These are phyloP conservation scores for Psilocybe tampanensis DNA, from an alignment of 768 basidiomycete genomes.

Conservation along the genomic window DNA sequence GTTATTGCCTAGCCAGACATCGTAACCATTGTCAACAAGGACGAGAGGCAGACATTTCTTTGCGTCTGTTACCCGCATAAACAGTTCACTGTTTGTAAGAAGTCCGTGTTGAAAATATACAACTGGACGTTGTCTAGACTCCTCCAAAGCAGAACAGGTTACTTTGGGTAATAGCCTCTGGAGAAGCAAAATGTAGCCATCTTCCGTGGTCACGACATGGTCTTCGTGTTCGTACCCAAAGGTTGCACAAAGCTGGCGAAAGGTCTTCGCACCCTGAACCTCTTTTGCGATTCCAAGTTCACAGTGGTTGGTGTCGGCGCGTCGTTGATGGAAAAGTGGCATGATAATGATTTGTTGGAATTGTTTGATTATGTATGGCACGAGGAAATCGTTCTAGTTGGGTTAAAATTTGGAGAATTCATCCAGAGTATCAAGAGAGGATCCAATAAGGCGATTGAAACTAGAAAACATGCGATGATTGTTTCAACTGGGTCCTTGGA, in stretches of 20 bases:
- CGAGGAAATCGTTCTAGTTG: not conserved
- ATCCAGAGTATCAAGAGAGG: too few relatives aligned
- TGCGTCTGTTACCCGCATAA: conserved; percentile 14
- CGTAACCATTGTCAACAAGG: conserved; percentile 17
- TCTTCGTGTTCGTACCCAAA: conserved; percentile 20
- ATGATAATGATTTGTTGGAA: conserved; percentile 1
- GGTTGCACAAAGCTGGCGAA: conserved; percentile 14
- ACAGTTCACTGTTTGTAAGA: conserved; percentile 21
- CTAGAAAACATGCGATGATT: too few relatives aligned
- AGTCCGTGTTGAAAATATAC: conserved; percentile 22
- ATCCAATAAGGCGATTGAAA: too few relatives aligned
- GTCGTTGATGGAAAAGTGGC: conserved; percentile 1
- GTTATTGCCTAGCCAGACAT: conserved; percentile 24
- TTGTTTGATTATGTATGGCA: not conserved
- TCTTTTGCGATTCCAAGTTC: conserved; percentile 1
- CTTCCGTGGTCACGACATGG: conserved; percentile 21
- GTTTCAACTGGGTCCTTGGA: too few relatives aligned
- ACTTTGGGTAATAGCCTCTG: conserved; percentile 13
- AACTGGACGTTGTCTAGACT: conserved; percentile 1
- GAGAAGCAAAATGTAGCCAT: conserved; percentile 19
- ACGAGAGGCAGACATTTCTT: conserved; percentile 18
- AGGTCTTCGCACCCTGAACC: conserved; percentile 12
- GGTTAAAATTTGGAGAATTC: not conserved
- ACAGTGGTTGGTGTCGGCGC: not conserved
- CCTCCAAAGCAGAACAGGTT: not conserved